A percentile compares a stretch with the other conserved stretches of the same genome.
phyloP scores from a whole-genome alignment of 1,284 basidiomycete species.

The Boletus nobilissimus region DNA sequence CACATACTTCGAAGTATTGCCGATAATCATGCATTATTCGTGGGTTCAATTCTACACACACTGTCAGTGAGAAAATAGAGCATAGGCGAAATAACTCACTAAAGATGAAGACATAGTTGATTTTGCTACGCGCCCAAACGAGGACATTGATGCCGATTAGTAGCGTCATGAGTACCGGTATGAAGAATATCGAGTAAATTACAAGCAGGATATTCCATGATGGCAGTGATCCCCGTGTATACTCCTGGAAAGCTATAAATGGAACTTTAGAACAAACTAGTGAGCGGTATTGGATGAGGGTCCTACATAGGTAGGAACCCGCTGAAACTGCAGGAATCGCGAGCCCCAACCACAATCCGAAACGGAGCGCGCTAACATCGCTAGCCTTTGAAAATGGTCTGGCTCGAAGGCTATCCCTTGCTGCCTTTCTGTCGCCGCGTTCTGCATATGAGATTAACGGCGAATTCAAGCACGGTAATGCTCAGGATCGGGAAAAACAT shows the following conservation, averaged over 20 bases:
- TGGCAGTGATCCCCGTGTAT: constrained; percentile 69
- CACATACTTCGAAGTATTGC: constrained; percentile 81
- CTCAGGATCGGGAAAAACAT: constrained; percentile 36
- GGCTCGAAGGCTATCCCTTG: constrained; percentile 74
- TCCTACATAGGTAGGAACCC: constrained; percentile 76
- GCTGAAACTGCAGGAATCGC: constrained; percentile 79
- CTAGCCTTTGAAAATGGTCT: constrained; percentile 69
- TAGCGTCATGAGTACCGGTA: constrained; percentile 83
- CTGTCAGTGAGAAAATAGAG: background rate
- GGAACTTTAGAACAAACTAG: background rate
- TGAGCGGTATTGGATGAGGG: background rate
- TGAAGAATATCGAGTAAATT: constrained; percentile 80
- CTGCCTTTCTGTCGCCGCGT: constrained; percentile 85
- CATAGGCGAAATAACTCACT: constrained; percentile 54
- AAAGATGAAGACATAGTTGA: constrained; percentile 95
- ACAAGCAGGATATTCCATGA: constrained; percentile 81
- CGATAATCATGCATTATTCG: constrained; percentile 81
- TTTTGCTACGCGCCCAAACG: constrained; percentile 79
- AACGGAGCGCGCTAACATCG: constrained; percentile 80
- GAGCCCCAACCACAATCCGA: constrained; percentile 82
- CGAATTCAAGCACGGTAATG: background rate
- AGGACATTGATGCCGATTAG: constrained; percentile 85
- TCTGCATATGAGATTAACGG: constrained; percentile 56
- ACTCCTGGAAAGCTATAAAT: constrained; percentile 64
- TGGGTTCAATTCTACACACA: constrained; percentile 73